Base-by-base conservation (phyloP, 2,329 filamentous ascomycete species). In the Alternaria novae-zelandiae region DNA sequence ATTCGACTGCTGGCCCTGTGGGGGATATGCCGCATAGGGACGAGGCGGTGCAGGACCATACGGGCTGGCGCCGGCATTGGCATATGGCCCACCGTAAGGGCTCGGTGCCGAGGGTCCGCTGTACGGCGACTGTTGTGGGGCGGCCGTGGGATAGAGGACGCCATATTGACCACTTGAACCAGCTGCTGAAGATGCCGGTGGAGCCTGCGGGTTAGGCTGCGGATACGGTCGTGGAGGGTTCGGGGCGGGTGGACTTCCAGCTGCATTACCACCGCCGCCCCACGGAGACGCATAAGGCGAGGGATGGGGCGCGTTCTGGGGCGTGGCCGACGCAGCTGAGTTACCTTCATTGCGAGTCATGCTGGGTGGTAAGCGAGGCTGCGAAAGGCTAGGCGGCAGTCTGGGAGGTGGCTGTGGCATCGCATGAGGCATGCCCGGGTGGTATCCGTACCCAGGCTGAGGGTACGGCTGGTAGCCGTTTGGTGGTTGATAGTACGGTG, bases 261-360 rank as follows among this genome's bases (percentile, higher is more conserved):
- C 70, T 12, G 69, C 56, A 46, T 73, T 74, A 3, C 76, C 71
- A 4, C 76, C 75, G 41, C 76, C 76, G 21, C 71, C 77, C 78
- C 77, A 80, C 4, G 78, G 78, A 11, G 78, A 80, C 4, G 76
- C 73, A 50, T 79, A 79, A 13, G 78, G 76, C 9, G 77, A 78
- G 20, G 75, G 70, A 28, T 70, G 68, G 9, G 76, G 69, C 2
- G 69, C 71, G 41, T 68, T 61, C 45, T 75, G 74, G n/a, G 76
- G 60, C 28, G 71, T 66, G 28, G 71, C 61, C 23, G 74, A 63
- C 3, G 70, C 64, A 46, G 70, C 63, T 17, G 74, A 66, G 64
- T 67, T 36, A 70, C 66, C 50, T 72, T 73, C 36, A 63, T 67
- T 59, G 21, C 76, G 74, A 49, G 76, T 73, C 65, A 80, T 74